A percentile compares a stretch with the other conserved stretches of the same genome.
These are phyloP conservation scores for Salicornia ramosissima DNA, from an alignment of 148 eudicot genomes.

Conservation along the genomic window DNA sequence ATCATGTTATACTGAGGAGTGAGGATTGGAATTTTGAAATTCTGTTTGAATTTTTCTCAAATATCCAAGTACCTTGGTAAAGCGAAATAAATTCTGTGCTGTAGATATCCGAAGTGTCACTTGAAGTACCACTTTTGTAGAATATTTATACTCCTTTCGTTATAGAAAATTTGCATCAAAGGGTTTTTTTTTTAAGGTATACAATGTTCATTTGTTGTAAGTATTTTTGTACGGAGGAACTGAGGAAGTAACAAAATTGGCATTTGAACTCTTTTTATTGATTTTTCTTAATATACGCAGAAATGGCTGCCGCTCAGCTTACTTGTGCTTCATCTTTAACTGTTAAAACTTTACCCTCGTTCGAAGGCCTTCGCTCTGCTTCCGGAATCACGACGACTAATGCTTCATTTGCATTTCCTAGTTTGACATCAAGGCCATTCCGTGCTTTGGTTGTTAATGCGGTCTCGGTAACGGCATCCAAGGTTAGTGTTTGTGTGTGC, in stretches of 20 bases:
- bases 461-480: conserved; percentile 56
- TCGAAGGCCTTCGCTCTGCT: conserved; percentile 43
- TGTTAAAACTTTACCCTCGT: conserved; percentile 34
- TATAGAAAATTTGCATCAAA: too few species aligned
- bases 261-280: neutral
- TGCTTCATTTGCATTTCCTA: conserved; percentile 30
- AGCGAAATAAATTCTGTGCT: neutral
- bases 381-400: conserved; percentile 17
- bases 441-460: conserved; percentile 54
- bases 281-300: neutral
- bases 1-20: neutral
- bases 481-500: conserved; percentile 32
- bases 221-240: too few species aligned
- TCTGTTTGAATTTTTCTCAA: neutral
- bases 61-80: neutral
- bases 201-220: too few species aligned
- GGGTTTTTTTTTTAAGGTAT: too few species aligned
- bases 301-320: conserved; percentile 63
- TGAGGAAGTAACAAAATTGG: neutral
- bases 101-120: neutral
- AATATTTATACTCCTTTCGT: too few species aligned
- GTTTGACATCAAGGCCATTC: conserved; percentile 32
- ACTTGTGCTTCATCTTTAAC: conserved; percentile 42
- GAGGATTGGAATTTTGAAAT: too few species aligned
- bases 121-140: neutral